A percentile compares a stretch with the other conserved stretches of the same genome.
Conservation (phyloP, 208 protist species). For the Porcisia deanei region DNA sequence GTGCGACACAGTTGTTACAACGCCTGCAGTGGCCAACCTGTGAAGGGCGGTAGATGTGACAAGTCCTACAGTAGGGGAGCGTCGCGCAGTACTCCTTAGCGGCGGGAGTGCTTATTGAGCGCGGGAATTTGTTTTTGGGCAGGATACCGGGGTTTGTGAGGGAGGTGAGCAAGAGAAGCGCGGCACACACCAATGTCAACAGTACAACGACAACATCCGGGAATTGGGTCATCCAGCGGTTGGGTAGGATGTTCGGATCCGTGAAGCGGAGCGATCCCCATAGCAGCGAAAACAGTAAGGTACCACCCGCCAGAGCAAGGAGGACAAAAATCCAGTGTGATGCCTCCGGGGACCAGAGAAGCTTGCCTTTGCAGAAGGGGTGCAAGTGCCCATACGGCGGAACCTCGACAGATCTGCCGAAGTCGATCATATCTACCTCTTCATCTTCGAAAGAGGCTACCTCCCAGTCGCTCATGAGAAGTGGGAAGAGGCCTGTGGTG, state of each 20-base stretch:
- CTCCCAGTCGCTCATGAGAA: conserved; percentile 33
- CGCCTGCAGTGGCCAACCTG: conserved; percentile 30
- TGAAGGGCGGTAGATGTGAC: conserved; percentile 32
- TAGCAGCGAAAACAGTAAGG: conserved; percentile 23
- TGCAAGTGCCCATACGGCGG: conserved; percentile 28
- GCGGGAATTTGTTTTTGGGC: conserved; percentile 17
- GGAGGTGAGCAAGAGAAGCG: conserved; percentile 24
- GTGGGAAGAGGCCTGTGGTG: not conserved
- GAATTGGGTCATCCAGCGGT: conserved; percentile 27
- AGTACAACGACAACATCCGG: conserved; percentile 24
- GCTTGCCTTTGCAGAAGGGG: conserved; percentile 18
- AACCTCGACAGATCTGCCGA: conserved; percentile 14
- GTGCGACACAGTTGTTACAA: conserved; percentile 36
- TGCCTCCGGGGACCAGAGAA: conserved; percentile 34
- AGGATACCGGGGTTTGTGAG: conserved; percentile 35
- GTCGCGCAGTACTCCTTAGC: conserved; percentile 31
- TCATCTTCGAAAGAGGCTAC: conserved; percentile 33
- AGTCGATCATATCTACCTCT: conserved; percentile 5
- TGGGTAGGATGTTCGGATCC: conserved; percentile 13
- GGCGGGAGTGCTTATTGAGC: conserved; percentile 10
- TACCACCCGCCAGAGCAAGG: conserved; percentile 13
- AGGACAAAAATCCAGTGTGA: conserved; percentile 31
- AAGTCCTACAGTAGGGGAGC: conserved; percentile 28
- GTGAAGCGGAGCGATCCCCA: conserved; percentile 38
- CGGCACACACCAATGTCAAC: conserved; percentile 6